These are phyloP conservation scores for Tetracentron sinense DNA, from an alignment of 164 flowering plant genomes.

Conservation along the genomic window DNA sequence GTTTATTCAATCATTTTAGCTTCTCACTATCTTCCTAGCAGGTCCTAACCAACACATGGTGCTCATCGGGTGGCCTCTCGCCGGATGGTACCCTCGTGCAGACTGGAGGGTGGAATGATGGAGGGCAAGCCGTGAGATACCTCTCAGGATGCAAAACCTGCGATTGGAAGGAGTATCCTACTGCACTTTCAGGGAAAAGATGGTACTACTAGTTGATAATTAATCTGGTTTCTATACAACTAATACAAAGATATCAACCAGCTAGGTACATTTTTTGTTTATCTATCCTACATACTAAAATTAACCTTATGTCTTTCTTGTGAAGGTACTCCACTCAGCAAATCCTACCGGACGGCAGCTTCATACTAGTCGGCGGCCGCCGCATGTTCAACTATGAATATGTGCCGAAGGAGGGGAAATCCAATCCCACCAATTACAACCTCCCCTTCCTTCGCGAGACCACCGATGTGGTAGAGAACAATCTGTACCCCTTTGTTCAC, in stretches of 20 bases:
- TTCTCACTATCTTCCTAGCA: conserved; percentile 14
- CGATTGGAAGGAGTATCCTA: conserved; percentile 45
- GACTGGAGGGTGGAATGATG: conserved; percentile 65
- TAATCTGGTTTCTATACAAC: no score
- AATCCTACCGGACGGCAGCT: conserved; percentile 52
- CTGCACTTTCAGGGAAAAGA: conserved; percentile 40
- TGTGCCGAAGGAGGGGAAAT: conserved; percentile 39
- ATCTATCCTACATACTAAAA: no score
- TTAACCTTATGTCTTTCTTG: not conserved
- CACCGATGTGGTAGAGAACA: conserved; percentile 59
- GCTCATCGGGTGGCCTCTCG: conserved; percentile 68
- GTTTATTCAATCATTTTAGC: not conserved
- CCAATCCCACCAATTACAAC: conserved; percentile 9
- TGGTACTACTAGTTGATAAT: conserved; percentile 47
- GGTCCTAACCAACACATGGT: conserved; percentile 71
- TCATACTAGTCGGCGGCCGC: conserved; percentile 69
- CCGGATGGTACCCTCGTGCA: conserved; percentile 54
- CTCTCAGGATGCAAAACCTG: conserved; percentile 34
- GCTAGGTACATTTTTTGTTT: no score
- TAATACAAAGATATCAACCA: no score
- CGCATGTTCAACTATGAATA: conserved; percentile 53
- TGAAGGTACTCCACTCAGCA: conserved; percentile 69
- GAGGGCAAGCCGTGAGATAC: conserved; percentile 42
- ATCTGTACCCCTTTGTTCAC: conserved; percentile 79
- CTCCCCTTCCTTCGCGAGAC: conserved; percentile 53